A percentile compares a stretch with the other conserved stretches of the same genome.
These are phyloP conservation scores for Epichloe gansuensis DNA, from an alignment of 2,329 filamentous ascomycete genomes.

Conservation along the genomic window DNA sequence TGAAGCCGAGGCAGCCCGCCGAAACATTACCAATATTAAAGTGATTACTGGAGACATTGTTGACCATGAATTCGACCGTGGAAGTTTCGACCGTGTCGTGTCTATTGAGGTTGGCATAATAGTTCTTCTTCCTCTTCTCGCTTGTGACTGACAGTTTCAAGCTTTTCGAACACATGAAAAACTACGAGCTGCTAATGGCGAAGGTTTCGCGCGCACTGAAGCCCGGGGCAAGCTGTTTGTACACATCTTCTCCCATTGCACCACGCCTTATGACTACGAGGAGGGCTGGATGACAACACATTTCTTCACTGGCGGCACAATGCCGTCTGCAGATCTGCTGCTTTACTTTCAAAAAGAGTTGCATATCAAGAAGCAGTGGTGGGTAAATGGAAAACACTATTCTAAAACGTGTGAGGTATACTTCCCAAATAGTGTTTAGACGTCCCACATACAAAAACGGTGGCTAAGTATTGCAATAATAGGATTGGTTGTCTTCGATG, in stretches of 20 bases:
- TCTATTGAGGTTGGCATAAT: slow-evolving; percentile 40
- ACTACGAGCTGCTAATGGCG: slow-evolving; percentile 54
- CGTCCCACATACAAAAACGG: not conserved
- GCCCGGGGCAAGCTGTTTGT: slow-evolving; percentile 56
- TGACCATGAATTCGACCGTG: slow-evolving; percentile 48
- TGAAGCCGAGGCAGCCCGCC: slow-evolving; percentile 42
- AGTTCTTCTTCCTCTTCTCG: not conserved
- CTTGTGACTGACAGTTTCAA: slow-evolving; percentile 16
- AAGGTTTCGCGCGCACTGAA: slow-evolving; percentile 50
- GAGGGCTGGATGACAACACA: slow-evolving; percentile 63
- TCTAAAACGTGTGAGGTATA: slow-evolving; percentile 55
- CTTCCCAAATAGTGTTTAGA: not conserved
- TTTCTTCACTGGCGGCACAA: slow-evolving; percentile 64
- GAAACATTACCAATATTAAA: slow-evolving; percentile 45
- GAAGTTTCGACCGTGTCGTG: slow-evolving; percentile 51
- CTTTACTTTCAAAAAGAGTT: slow-evolving; percentile 55
- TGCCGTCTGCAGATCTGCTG: slow-evolving; percentile 55
- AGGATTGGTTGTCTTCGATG: slow-evolving; percentile 54
- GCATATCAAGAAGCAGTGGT: slow-evolving; percentile 52
- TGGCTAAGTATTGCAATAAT: not conserved
- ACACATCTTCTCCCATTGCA: slow-evolving; percentile 54
- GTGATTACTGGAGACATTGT: slow-evolving; percentile 58
- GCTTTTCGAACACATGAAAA: slow-evolving; percentile 69
- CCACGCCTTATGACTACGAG: slow-evolving; percentile 58
- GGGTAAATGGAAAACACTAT: slow-evolving; percentile 57